Conservation (phyloP, 129 eudicot species). For the Deinandra increscens region DNA sequence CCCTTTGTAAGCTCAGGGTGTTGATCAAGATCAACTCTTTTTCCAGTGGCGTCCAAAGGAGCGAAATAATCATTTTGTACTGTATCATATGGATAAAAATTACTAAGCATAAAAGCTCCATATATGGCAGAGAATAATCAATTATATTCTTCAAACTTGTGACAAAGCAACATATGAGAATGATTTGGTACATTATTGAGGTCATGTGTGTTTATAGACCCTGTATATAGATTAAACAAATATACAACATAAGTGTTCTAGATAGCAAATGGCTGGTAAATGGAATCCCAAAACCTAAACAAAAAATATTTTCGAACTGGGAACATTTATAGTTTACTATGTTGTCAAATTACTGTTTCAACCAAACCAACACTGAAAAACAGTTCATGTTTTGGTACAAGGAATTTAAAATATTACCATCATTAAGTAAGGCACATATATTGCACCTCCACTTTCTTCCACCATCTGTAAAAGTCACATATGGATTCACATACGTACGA, state of each 20-base stretch:
- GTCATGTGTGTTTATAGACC: constrained; percentile 11
- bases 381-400: constrained; percentile 11
- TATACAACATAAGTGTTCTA: not conserved
- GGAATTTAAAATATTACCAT: constrained; percentile 56
- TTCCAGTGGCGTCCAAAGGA: constrained; percentile 75
- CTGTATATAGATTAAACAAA: not conserved
- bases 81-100: constrained; percentile 36
- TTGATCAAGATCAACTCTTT: constrained; percentile 82
- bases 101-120: constrained; percentile 17
- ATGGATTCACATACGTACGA: constrained; percentile 96
- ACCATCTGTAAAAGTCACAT: constrained; percentile 82
- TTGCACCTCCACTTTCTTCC: constrained; percentile 99
- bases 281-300: not conserved
- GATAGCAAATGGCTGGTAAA: constrained; percentile 10
- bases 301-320: not conserved
- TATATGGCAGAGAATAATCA: constrained; percentile 8
- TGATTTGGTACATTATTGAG: constrained; percentile 13
- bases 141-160: constrained; percentile 14
- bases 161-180: not conserved
- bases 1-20: constrained; percentile 94
- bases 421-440: constrained; percentile 92
- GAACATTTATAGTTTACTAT: not conserved
- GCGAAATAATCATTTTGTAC: constrained; percentile 91
- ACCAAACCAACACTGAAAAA: not conserved
- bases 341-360: constrained; percentile 9